Percentiles rank a stretch among this genome's conserved stretches.
Evolutionary conservation across 116 monocot species (phyloP).

Genomic region (Posidonia oceanica): DNA sequence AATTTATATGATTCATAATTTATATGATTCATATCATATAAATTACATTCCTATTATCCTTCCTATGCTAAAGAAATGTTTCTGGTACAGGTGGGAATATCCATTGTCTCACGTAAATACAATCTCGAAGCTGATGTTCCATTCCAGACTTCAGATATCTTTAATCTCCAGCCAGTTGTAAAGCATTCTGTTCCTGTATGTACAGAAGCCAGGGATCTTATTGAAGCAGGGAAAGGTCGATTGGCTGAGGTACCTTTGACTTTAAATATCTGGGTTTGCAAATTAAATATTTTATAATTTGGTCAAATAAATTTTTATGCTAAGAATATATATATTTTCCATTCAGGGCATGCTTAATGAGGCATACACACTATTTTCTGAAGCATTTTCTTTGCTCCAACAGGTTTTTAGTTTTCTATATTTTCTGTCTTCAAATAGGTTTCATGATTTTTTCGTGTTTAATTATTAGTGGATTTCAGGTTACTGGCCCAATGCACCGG

Average conservation of each 20-base stretch:
- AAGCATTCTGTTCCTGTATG: constrained; percentile 93
- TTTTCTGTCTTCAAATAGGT: neutral
- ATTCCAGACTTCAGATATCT: constrained; percentile 71
- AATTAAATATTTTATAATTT: neutral
- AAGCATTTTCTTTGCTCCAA: constrained; percentile 91
- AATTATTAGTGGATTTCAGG: constrained; percentile 34
- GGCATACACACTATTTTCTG: constrained; percentile 80
- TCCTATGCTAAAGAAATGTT: neutral
- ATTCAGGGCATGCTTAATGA: constrained; percentile 78
- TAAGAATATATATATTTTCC: neutral
- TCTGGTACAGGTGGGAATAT: constrained; percentile 55
- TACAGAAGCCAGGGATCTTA: constrained; percentile 68
- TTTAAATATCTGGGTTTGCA: neutral
- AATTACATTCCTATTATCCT: neutral
- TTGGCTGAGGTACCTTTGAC: constrained; percentile 55
- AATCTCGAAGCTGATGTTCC: constrained; percentile 58
- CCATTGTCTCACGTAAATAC: constrained; percentile 68
- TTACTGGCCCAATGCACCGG: constrained; percentile 93
- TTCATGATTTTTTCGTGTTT: neutral
- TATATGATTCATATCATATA: neutral
- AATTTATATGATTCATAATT: too few species aligned
- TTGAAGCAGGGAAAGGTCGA: constrained; percentile 75
- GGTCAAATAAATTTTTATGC: neutral
- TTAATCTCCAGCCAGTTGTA: constrained; percentile 76
- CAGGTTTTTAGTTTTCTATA: constrained; percentile 38